Evolutionary conservation across 1,284 basidiomycete genomes (phyloP), one percentile per base, ranked within the genome.

Genomic region (Bjerkandera adusta): DNA sequence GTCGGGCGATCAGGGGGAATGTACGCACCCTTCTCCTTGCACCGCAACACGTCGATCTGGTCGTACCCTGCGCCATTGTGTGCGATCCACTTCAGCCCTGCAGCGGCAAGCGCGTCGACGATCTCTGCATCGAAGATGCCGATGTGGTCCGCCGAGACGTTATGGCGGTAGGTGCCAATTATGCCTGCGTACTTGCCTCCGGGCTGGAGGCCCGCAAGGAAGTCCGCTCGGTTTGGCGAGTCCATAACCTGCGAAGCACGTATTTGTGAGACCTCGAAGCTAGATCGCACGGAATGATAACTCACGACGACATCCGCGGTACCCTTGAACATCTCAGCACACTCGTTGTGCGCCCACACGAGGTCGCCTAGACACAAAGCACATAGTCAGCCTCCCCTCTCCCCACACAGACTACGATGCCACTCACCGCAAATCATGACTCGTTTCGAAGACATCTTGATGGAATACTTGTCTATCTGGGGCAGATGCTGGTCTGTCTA

Each of bases 1-100:
- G n/a, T n/a, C n/a, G 4, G 18, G 36, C 20, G 16, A n/a, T 16
- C 24, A 8, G 15, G 32, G 16, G 6, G 20, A 33, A 11, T 20
- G 43, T 13, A 11, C 66, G 46, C 55, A 85, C 85, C 85, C 64
- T 77, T 77, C 12, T 75, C 78, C 57, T 81, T 87, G 64, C 85
- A 87, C 3, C 85, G 87, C 2, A 67, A 65, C 4, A 93, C 79
- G 61, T 94, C 87, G 56, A 95, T 85, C 55, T 87, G 82, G 64
- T 92, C 89, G 61, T 95, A 95, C 3, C 93, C 92, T 0, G 92
- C 92, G n/a, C 92, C 92, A 53, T 94, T 93, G 66, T 94, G 91
- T 1, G 85, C 88, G 56, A 96, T 91, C 82, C 89, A 93, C 60
- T 85, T 85, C 48, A 95, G 75, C 21, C 73, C 76, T 2, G 30